Evolutionary conservation across 1,139 yeast genomes (phyloP).

Genomic region (Hemisphaericaspora lyxosophila): DNA sequence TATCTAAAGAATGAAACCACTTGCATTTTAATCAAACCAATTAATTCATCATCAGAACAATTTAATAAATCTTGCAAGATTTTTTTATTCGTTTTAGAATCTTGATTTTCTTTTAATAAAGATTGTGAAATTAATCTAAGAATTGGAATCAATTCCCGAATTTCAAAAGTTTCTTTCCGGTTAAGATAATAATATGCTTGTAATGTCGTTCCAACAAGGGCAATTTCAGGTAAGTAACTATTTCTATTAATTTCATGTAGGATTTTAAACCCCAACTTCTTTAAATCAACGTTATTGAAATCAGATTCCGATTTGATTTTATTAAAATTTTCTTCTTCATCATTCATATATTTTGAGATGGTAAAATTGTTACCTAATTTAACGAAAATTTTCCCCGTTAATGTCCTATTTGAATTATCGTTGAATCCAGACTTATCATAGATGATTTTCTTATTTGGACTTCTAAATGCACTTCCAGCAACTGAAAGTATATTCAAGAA

Average conservation of each 20-base stretch:
- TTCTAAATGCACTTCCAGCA: conserved; percentile 32
- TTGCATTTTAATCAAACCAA: conserved; percentile 26
- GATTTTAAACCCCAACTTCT: conserved; percentile 43
- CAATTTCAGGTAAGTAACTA: conserved; percentile 37
- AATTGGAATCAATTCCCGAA: conserved; percentile 30
- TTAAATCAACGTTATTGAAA: conserved; percentile 29
- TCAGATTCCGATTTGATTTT: conserved; percentile 3
- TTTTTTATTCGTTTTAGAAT: conserved; percentile 21
- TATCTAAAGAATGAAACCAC: conserved; percentile 36
- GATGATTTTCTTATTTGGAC: conserved; percentile 10
- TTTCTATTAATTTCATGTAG: conserved; percentile 42
- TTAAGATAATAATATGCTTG: conserved; percentile 35
- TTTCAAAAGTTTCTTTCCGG: conserved; percentile 18
- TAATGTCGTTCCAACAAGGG: conserved; percentile 40
- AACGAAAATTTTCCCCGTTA: conserved; percentile 42
- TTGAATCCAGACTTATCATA: conserved; percentile 20
- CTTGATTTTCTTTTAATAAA: conserved; percentile 23
- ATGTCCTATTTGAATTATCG: conserved; percentile 27
- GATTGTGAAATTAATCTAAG: conserved; percentile 24
- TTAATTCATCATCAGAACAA: conserved; percentile 19
- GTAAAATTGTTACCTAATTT: conserved; percentile 38
- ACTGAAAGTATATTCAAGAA: conserved; percentile 34
- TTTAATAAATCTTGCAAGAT: conserved; percentile 17
- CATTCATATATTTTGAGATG: conserved; percentile 25
- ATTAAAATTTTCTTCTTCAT: conserved; percentile 9